Percentiles rank a stretch among this genome's conserved stretches.
Conservation (phyloP, 1,139 yeast genomes). For the Suhomyces guaymorum region DNA sequence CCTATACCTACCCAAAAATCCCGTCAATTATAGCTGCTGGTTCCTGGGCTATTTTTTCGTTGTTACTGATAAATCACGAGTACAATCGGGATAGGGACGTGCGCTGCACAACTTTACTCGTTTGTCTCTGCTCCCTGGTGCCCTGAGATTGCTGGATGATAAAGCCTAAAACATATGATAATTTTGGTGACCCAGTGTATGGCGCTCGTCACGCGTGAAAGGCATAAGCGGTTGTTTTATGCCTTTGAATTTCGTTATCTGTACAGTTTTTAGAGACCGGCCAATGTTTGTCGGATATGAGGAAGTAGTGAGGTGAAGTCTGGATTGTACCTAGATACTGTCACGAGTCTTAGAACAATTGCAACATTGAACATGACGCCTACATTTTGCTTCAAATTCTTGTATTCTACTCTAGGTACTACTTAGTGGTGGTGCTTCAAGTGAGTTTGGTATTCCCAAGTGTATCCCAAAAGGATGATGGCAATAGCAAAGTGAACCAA, state of each 20-base stretch:
- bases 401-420: not conserved
- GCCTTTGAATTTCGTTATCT: no score
- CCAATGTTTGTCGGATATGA: no score
- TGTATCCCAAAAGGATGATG: conserved; percentile 78
- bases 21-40: conserved; percentile 2
- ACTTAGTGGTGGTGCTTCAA: conserved; percentile 46
- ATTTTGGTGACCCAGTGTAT: not conserved
- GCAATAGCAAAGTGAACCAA: conserved; percentile 74
- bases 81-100: conserved; percentile 4
- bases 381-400: not conserved
- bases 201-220: not conserved
- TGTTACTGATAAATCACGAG: conserved; percentile 5
- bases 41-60: conserved; percentile 2
- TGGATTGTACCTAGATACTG: no score
- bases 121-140: not conserved
- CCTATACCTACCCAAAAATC: conserved; percentile 3
- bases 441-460: conserved; percentile 92
- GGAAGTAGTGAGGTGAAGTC: no score
- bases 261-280: no score
- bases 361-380: no score
- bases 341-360: no score
- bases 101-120: not conserved
- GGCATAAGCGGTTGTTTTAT: no score
- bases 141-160: not conserved
- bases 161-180: not conserved